Base-by-base conservation (phyloP, 2,329 filamentous ascomycete species). In the Harringtonia aguacate region DNA sequence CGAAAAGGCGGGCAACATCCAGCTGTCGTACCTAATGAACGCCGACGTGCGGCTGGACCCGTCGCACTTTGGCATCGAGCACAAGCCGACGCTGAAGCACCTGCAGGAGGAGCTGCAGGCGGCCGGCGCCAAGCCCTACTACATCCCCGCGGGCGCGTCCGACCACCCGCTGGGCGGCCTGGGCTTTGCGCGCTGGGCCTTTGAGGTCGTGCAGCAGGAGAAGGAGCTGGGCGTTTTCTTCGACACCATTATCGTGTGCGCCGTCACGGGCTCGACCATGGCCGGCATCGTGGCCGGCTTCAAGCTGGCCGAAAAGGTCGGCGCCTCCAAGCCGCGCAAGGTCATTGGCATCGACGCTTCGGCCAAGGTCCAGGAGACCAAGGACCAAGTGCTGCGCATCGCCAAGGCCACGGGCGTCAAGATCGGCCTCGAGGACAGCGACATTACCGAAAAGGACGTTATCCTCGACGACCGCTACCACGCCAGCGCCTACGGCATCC, bases 261-360 rank as follows among this genome's bases (percentile, higher is more conserved):
- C 77, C 17, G 82, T 85, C 2, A 85, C 81, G 1, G 83, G 82
- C 4, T 79, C 73, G 7, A 86, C 82, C 1, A 70, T 84, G 56
- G 82, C 76, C 1, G 83, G 83, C 9, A 82, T 86, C 69, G 68
- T 86, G 9, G 81, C 81, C 0, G 83, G 83, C 0, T 84, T 85
- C 59, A 84, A 83, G 63, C 64, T 83, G 21, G 63, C 72, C 3
- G 67, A 81, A 60, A 67, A 60, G 55, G 42, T 51, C 50, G 63
- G 68, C 44, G 60, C 65, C n/a, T n/a, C n/a, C 37, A 64, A 56
- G 30, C 64, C 66, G 49, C 64, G 76, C 21, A 74, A 67, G 55
- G 64, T 86, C 6, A 71, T 86, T 40, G 82, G 81, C 8, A 79
- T 86, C 46, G 81, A 86, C 59, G 78, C 75, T 1, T 74, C 68